Evolutionary conservation across 1,284 basidiomycete genomes (phyloP), one percentile per base, ranked within the genome.

Genomic region (Mycosarcoma maydis): DNA sequence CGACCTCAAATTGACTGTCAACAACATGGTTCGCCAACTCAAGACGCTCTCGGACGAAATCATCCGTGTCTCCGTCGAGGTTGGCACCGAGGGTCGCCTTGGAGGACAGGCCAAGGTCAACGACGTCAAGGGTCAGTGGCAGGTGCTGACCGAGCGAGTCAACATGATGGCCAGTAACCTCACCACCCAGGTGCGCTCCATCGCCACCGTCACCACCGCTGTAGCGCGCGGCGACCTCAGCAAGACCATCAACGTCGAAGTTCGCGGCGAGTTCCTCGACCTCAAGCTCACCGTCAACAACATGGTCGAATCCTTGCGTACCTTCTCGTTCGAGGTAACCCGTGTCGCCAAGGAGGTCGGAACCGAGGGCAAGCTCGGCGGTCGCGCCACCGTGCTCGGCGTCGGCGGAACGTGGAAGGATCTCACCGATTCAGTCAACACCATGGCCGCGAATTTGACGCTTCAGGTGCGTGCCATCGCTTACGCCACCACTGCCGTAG

Each of bases 401-500:
- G 82, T 83, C 40, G 80, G 80, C 23, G 82, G 82, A 20, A 82
- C 81, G 14, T 83, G 82, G 82, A 82, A 83, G 54, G 92, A 93
- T 81, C 86, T 97, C 82, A 96, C 93, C 42, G 93, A 96, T 82
- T 94, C 83, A 91, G 81, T 69, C 62, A 53, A 55, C 74, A 72
- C 75, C 89, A 91, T 87, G 85, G 85, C 85, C 7, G 83, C 84
- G 42, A 85, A 85, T 65, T 73, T 96, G 83, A 97, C 94, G 2
- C 84, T 93, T 53, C 94, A 97, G 89, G 94, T 97, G 62, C 89
- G 94, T 75, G 93, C 92, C 0, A 96, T 98, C 72, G 92, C 94
- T 3, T 89, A 92, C 40, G 92, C 94, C 14, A 97, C 94, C 87
- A 95, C 92, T 16, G 94, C 94, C 43, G 94, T 98, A 58, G 94